phyloP scores from a whole-genome alignment of 148 eudicot species.

The Spergularia bocconei region DNA sequence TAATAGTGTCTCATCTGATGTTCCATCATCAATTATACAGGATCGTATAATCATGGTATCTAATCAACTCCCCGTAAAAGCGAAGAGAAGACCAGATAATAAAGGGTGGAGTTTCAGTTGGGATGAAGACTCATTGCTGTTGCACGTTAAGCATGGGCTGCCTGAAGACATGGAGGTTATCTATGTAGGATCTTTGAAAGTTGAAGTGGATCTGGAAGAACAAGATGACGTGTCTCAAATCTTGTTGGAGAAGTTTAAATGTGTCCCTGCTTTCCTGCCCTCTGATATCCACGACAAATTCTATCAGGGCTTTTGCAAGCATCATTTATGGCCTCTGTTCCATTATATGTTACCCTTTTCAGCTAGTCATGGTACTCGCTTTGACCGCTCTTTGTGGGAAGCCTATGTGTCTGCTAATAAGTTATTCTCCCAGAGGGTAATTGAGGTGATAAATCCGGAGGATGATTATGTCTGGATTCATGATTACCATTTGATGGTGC shows the following conservation, averaged over 20 bases:
- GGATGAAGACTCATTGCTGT: conserved; percentile 39
- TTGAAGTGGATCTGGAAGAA: conserved; percentile 33
- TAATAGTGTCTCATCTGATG: conserved; percentile 37
- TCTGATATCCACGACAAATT: conserved; percentile 30
- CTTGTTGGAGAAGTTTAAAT: conserved; percentile 37
- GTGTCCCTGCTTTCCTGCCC: conserved; percentile 40
- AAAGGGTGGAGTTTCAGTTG: conserved; percentile 43
- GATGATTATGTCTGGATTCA: conserved; percentile 42
- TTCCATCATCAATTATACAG: conserved; percentile 32
- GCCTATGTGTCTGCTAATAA: conserved; percentile 43
- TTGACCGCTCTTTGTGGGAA: conserved; percentile 41
- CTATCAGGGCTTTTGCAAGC: conserved; percentile 46
- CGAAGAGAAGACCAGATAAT: conserved; percentile 31
- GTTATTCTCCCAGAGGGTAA: conserved; percentile 40
- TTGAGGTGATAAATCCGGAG: conserved; percentile 42
- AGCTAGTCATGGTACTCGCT: conserved; percentile 39
- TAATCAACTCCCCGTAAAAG: conserved; percentile 36
- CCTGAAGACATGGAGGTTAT: conserved; percentile 44
- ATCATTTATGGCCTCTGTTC: conserved; percentile 44
- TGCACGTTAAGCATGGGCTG: conserved; percentile 38
- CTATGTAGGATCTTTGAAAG: conserved; percentile 39
- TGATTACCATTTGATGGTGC: conserved; percentile 45
- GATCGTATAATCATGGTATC: conserved; percentile 41
- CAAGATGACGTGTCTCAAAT: conserved; percentile 42
- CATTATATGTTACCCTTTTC: conserved; percentile 46